A percentile compares a stretch with the other conserved stretches of the same genome.
Evolutionary conservation across 306 rosid genomes (phyloP).

Genomic region (Carpinus viminea): DNA sequence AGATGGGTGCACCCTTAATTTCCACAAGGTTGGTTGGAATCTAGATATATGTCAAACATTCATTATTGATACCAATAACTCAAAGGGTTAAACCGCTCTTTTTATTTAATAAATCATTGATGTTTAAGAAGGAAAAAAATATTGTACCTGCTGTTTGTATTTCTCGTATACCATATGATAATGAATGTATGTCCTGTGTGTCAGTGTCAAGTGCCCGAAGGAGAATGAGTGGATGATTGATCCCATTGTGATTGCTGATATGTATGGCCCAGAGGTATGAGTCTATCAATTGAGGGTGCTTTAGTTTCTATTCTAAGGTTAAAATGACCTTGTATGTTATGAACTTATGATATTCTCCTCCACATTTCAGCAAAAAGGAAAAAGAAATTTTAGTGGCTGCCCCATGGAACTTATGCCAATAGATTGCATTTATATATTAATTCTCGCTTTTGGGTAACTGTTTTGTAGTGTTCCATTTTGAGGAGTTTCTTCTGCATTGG

Average conservation of each 20-base stretch:
- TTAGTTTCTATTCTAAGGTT: not conserved
- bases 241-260: conserved; percentile 83
- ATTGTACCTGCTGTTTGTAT: conserved; percentile 19
- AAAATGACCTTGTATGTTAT: conserved; percentile 1
- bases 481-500: not conserved
- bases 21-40: conserved; percentile 63
- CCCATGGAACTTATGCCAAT: not conserved
- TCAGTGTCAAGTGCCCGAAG: conserved; percentile 74
- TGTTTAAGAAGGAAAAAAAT: conserved; percentile 5
- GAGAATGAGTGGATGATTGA: conserved; percentile 86
- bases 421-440: not conserved
- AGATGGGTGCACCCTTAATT: conserved; percentile 78
- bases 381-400: not conserved
- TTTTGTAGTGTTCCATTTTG: not conserved
- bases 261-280: conserved; percentile 87
- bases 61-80: not conserved
- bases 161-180: conserved; percentile 5
- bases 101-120: not conserved
- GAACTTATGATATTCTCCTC: not conserved
- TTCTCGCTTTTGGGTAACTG: not conserved
- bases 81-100: not conserved
- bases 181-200: conserved; percentile 22
- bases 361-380: not conserved
- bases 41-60: conserved; percentile 7
- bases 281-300: conserved; percentile 17